Base-by-base conservation (phyloP, 371 early-diverging fungal species). In the Lichtheimia corymbifera region DNA sequence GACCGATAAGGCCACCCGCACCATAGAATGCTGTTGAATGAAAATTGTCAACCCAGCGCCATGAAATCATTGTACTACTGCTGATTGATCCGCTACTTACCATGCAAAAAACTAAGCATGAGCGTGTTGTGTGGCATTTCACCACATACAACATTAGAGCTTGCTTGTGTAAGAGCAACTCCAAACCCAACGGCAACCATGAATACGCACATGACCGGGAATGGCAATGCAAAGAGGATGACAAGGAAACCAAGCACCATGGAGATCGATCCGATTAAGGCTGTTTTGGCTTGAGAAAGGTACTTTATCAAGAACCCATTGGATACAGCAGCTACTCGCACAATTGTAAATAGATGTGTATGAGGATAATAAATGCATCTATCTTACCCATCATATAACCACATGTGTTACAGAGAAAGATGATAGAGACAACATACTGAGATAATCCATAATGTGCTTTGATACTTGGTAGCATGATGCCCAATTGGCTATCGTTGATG, bases 401-500 rank as follows among this genome's bases (percentile, higher is more conserved):
- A 30, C 47, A 18, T 4, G 68, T 58, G 24, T 59, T 62, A 22
- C 63, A 61, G 0, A 72, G 41, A 25, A 72, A 67, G 24, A 72
- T 56, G 42, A 68, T 59, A 20, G 68, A 65, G 7, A 67, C 68
- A n/a, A 72, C 63, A 22, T 61, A 63, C 20, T 72, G 68, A n/a
- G 56, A 44, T 15, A 72, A 30, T 25, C 54, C 60, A 58, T 72
- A 72, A 15, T 67, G 65, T 3, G 63, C 61, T 43, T 65, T 64
- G 24, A 72, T 65, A 14, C 65, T 62, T 13, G 72, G 72, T 4
- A 72, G 58, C 20, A 72, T 68, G 49, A 72, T 67, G 53, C 72
- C 67, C 42, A 70, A 55, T 15, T 63, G 62, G 50, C 66, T 61
- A 30, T 72, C 72, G 24, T 72, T 67, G 9, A 72, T 15, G 13